phyloP scores from a whole-genome alignment of 176 grass and related monocot genomes.

The Rhynchospora breviuscula region DNA sequence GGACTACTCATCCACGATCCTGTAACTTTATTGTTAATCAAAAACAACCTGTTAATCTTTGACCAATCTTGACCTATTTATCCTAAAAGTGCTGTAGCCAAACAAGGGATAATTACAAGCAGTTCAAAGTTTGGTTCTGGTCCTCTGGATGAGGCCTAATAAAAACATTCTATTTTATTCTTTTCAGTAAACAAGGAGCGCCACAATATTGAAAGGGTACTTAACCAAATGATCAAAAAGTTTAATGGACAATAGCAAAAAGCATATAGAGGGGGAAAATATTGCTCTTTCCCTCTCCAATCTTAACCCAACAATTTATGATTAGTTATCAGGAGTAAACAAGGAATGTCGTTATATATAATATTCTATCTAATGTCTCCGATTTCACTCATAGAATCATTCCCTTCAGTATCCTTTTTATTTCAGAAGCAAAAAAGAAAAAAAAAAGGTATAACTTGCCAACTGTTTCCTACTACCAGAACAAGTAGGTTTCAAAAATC shows the following conservation, averaged over 20 bases:
- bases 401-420: too few relatives aligned
- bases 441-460: too few relatives aligned
- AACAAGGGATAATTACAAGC: background rate
- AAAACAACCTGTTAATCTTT: slow-evolving; percentile 3
- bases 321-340: background rate
- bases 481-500: too few relatives aligned
- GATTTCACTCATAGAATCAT: too few relatives aligned
- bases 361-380: background rate
- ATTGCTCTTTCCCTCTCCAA: background rate
- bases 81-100: background rate
- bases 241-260: background rate
- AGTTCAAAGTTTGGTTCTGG: background rate
- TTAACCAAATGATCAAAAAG: background rate
- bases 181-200: background rate
- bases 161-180: background rate
- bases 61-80: slow-evolving; percentile 3
- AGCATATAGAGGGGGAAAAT: background rate
- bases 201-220: background rate
- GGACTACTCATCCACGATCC: background rate
- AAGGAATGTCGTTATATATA: background rate
- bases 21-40: background rate
- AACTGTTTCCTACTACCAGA: too few relatives aligned
- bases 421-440: too few relatives aligned
- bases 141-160: background rate
- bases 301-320: background rate